These are phyloP conservation scores for Vaccinium macrocarpon DNA, from an alignment of 148 eudicot species.

Conservation along the genomic window DNA sequence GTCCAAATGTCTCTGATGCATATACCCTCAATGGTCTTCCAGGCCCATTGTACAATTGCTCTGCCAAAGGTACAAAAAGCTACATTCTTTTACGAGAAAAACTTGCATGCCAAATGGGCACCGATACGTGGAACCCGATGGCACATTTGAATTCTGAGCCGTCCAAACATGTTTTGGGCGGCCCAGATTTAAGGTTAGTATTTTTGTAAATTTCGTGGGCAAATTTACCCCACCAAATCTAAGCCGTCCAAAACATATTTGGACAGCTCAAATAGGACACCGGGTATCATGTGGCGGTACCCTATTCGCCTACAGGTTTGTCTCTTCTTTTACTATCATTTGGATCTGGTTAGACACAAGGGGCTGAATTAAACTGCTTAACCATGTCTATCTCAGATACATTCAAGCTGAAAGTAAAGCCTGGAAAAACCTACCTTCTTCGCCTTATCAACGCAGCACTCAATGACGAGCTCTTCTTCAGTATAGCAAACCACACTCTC, in stretches of 20 bases:
- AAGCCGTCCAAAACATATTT: too few species aligned
- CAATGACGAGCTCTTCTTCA: slow-evolving; percentile 62
- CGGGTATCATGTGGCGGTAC: too few species aligned
- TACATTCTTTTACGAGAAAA: background rate
- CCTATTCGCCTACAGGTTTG: too few species aligned
- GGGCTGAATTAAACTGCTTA: background rate
- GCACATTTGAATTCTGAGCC: too few species aligned
- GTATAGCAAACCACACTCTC: slow-evolving; percentile 55
- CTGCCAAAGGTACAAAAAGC: slow-evolving; percentile 40
- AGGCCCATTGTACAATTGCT: slow-evolving; percentile 56
- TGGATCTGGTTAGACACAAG: background rate
- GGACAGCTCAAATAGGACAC: too few species aligned
- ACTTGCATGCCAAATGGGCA: too few species aligned
- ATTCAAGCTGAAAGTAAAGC: slow-evolving; percentile 52
- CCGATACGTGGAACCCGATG: too few species aligned
- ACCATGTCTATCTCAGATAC: slow-evolving; percentile 29
- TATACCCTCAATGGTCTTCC: slow-evolving; percentile 58
- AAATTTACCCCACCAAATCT: too few species aligned
- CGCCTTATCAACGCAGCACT: slow-evolving; percentile 64
- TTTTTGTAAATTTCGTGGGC: too few species aligned
- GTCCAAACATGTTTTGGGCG: too few species aligned
- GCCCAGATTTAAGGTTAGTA: too few species aligned
- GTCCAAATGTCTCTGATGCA: slow-evolving; percentile 61
- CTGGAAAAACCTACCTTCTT: slow-evolving; percentile 53
- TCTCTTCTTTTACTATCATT: background rate